phyloP scores from a whole-genome alignment of 2,329 filamentous ascomycete species.

The Fusarium chaquense region DNA sequence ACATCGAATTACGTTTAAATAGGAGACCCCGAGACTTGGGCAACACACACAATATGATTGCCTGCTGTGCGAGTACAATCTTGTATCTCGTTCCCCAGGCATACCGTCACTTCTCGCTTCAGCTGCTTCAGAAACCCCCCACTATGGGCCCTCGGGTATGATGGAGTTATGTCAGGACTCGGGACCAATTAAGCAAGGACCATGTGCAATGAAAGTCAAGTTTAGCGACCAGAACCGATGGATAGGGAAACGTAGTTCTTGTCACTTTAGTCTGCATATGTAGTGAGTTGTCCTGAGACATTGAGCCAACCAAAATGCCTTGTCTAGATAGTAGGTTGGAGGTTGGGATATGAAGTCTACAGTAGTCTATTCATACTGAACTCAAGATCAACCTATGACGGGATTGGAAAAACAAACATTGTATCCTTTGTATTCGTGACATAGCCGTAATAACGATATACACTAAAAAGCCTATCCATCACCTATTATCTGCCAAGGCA shows the following conservation, averaged over 20 bases:
- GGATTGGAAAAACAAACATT: background rate
- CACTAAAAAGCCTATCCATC: constrained; percentile 3
- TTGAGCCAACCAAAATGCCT: constrained; percentile 10
- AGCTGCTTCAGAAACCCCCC: constrained; percentile 23
- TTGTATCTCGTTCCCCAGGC: constrained; percentile 29
- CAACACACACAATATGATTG: constrained; percentile 7
- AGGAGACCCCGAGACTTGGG: constrained; percentile 23
- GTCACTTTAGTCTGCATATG: constrained; percentile 21
- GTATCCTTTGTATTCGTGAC: background rate
- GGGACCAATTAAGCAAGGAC: constrained; percentile 44
- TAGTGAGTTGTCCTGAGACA: constrained; percentile 27
- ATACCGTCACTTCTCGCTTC: constrained; percentile 28
- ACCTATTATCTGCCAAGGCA: background rate
- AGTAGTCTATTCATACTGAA: constrained; percentile 8
- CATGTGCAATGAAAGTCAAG: constrained; percentile 35
- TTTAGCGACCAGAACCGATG: constrained; percentile 14
- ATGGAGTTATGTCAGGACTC: constrained; percentile 20
- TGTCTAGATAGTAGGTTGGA: constrained; percentile 8
- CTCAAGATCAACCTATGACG: constrained; percentile 6
- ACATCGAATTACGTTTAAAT: constrained; percentile 7
- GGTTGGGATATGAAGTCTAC: constrained; percentile 10
- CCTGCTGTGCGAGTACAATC: constrained; percentile 24
- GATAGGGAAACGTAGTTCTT: constrained; percentile 14
- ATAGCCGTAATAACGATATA: background rate
- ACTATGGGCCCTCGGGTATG: constrained; percentile 18